Evolutionary conservation across 495 filamentous ascomycete genomes (phyloP).

Genomic region (Xylona heveae): DNA sequence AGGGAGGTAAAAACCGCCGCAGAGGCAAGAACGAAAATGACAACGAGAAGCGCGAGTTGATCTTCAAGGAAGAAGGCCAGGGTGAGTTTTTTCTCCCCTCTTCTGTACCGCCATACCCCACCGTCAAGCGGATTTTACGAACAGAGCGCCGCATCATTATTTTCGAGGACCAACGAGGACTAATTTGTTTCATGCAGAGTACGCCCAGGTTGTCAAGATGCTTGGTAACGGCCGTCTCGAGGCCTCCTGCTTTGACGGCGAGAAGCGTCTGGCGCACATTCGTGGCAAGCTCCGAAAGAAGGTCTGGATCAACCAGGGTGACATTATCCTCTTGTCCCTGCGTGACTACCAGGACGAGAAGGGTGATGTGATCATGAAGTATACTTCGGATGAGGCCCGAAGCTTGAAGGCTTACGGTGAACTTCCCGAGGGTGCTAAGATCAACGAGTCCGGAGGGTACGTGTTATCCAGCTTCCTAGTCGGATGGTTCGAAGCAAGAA

Average conservation of each 20-base stretch:
- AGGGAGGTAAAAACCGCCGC: conserved; percentile 97
- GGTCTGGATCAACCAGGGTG: conserved; percentile 96
- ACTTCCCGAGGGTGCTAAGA: conserved; percentile 93
- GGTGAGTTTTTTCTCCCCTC: conserved; percentile 21
- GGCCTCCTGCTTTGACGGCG: conserved; percentile 92
- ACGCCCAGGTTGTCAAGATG: conserved; percentile 98
- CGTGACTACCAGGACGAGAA: conserved; percentile 99
- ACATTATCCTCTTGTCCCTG: conserved; percentile 91
- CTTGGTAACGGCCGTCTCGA: conserved; percentile 93
- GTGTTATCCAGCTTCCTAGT: conserved; percentile 1
- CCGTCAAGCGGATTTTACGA: too few species aligned
- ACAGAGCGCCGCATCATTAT: neutral
- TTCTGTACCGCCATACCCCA: conserved; percentile 5
- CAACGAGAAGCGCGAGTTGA: conserved; percentile 97
- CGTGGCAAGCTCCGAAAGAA: conserved; percentile 97
- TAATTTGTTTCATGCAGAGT: conserved; percentile 41
- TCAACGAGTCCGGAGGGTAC: conserved; percentile 97
- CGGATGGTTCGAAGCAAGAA: neutral
- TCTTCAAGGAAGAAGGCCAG: conserved; percentile 98
- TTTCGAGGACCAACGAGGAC: neutral
- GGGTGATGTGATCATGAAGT: conserved; percentile 97
- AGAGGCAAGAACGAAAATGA: conserved; percentile 99
- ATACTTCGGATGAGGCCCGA: conserved; percentile 90
- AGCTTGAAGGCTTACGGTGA: conserved; percentile 91
- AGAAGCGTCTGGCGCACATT: conserved; percentile 66